These are phyloP conservation scores for Fennellomyces sp. DNA, from an alignment of 371 early-diverging fungal species.

Conservation along the genomic window DNA sequence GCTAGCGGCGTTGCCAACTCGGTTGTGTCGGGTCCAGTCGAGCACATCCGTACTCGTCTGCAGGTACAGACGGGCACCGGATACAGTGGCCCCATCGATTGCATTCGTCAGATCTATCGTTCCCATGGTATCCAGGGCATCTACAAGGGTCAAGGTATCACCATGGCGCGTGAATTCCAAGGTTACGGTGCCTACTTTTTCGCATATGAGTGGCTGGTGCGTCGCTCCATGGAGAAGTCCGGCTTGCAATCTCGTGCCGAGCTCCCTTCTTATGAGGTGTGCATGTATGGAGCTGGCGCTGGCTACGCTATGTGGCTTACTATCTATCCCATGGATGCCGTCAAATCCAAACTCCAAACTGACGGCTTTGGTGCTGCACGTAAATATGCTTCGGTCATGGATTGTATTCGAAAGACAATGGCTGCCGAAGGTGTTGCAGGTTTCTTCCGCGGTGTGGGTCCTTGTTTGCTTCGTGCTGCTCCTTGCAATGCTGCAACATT, in stretches of 20 bases:
- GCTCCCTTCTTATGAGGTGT: slow-evolving; percentile 66
- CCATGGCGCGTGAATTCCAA: slow-evolving; percentile 79
- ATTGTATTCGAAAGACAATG: slow-evolving; percentile 70
- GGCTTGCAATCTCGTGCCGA: slow-evolving; percentile 52
- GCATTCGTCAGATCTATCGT: slow-evolving; percentile 74
- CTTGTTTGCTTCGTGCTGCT: slow-evolving; percentile 88
- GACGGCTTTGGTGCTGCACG: slow-evolving; percentile 66
- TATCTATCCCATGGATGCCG: slow-evolving; percentile 78
- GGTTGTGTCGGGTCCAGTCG: slow-evolving; percentile 84
- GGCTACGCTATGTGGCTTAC: slow-evolving; percentile 85
- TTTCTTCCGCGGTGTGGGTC: slow-evolving; percentile 84
- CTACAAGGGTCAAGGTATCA: slow-evolving; percentile 83
- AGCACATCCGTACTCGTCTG: slow-evolving; percentile 81
- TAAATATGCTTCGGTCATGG: slow-evolving; percentile 63
- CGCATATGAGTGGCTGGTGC: slow-evolving; percentile 78
- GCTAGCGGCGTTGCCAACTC: slow-evolving; percentile 82
- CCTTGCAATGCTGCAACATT: slow-evolving; percentile 89
- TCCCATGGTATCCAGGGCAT: slow-evolving; percentile 72
- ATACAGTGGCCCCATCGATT: slow-evolving; percentile 74
- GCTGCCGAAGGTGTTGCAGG: slow-evolving; percentile 72
- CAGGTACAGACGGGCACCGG: slow-evolving; percentile 70
- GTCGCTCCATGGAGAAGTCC: slow-evolving; percentile 62
- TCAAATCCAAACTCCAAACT: slow-evolving; percentile 83
- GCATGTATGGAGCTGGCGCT: slow-evolving; percentile 73
- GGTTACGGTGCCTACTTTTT: slow-evolving; percentile 84